These are phyloP conservation scores for Zelopaecilomyces penicillatus DNA, from an alignment of 2,329 filamentous ascomycete genomes.

Conservation along the genomic window DNA sequence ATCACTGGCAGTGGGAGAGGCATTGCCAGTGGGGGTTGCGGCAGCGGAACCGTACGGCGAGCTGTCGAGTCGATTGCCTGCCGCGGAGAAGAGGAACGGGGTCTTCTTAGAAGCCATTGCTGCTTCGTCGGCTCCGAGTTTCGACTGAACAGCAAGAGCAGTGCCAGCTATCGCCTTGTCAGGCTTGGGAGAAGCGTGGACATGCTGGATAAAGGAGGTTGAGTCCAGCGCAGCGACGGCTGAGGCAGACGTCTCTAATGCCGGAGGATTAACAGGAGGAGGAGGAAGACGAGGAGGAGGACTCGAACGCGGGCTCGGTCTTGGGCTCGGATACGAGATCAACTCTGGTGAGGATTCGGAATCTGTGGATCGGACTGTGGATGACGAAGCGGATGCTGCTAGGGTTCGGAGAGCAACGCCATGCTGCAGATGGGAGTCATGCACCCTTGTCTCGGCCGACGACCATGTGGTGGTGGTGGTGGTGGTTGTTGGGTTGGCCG, in stretches of 20 bases:
- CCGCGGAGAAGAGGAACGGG: conserved; percentile 25
- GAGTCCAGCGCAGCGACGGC: too few species aligned
- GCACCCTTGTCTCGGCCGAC: conserved; percentile 16
- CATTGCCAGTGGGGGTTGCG: conserved; percentile 26
- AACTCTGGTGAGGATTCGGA: conserved; percentile 11
- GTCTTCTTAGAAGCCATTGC: conserved; percentile 29
- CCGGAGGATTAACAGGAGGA: not conserved
- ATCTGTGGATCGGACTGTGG: conserved; percentile 18
- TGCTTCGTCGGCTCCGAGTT: conserved; percentile 11
- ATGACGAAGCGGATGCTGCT: conserved; percentile 13
- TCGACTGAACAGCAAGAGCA: conserved; percentile 10
- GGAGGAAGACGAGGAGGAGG: conserved; percentile 9
- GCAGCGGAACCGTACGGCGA: conserved; percentile 32
- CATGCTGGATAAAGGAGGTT: conserved; percentile 13
- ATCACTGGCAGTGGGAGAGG: conserved; percentile 28
- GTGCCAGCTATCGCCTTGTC: conserved; percentile 20
- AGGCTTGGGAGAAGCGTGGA: conserved; percentile 9
- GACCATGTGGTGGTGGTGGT: conserved; percentile 9
- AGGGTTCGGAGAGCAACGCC: conserved; percentile 25
- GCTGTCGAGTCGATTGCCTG: conserved; percentile 18
- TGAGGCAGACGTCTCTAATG: conserved; percentile 9
- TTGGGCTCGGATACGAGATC: conserved; percentile 10
- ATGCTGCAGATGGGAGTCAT: conserved; percentile 19
- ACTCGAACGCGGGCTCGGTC: not conserved
- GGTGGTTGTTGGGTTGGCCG: conserved; percentile 14